Evolutionary conservation across 768 basidiomycete genomes (phyloP), one percentile per base, ranked within the genome.

Genomic region (Tulasnella sp.): DNA sequence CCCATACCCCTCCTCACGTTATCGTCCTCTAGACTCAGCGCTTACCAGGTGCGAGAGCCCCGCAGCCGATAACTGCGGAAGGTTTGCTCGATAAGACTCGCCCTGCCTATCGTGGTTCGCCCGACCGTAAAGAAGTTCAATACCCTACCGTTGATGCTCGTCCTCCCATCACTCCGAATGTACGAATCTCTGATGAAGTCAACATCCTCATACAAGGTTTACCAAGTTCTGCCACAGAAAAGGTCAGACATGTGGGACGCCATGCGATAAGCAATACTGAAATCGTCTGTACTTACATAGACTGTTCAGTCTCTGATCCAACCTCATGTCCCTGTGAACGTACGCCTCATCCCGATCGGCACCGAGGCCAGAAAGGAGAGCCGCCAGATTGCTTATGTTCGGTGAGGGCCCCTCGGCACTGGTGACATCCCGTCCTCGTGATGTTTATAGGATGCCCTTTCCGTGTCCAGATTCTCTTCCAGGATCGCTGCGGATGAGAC

Each of bases 1-100:
- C n/a, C n/a, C n/a, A n/a, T n/a, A n/a, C n/a, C n/a, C n/a, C n/a
- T n/a, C n/a, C n/a, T n/a, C n/a, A n/a, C n/a, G n/a, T n/a, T n/a
- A n/a, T n/a, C n/a, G n/a, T n/a, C n/a, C n/a, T n/a, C 9, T 17
- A 57, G 55, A 57, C 55, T 9, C 55, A 57, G 31, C 42, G 55
- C 27, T 43, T 57, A 2, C 55, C 55, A 15, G 41, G 41, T 23
- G 32, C n/a, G 35, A 41, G 55, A 12, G 41, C 32, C 25, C 19
- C 34, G 1, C 52, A 54, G 25, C 52, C 52, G 2, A 54, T 40
- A 15, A 54, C 52, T 1, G 52, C 52, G 37, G 52, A 36, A 39
- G 52, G 52, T 8, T 40, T 54, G 37, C 52, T 54, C 39, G 52
- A 54, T n/a, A 54, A 54, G 52, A 42, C 39, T 39, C 52, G 52